Evolutionary conservation across 2,329 filamentous ascomycete genomes (phyloP).

Genomic region (Ophiostoma australiae): DNA sequence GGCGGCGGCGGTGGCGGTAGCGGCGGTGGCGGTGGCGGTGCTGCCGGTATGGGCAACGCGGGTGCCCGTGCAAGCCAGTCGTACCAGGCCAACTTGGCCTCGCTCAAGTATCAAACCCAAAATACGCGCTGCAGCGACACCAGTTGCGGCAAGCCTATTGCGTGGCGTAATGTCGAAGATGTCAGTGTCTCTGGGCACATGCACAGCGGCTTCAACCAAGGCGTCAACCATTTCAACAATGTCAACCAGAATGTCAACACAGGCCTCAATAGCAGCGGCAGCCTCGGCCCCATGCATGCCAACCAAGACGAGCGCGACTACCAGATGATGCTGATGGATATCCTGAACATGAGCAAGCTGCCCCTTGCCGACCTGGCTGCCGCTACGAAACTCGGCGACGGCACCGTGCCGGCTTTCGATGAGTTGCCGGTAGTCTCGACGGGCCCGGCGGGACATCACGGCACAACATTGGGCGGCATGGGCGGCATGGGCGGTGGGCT

Average conservation of each 20-base stretch:
- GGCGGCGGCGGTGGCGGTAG: no score
- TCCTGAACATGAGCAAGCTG: not conserved
- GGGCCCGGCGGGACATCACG: not conserved
- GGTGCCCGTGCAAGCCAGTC: not conserved
- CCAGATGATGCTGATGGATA: constrained; percentile 19
- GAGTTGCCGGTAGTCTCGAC: not conserved
- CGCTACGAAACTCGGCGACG: not conserved
- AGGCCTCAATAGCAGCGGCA: not conserved
- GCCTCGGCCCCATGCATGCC: constrained; percentile 5
- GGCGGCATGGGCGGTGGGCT: not conserved
- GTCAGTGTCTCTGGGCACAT: not conserved
- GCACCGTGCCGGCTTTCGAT: not conserved
- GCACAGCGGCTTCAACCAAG: not conserved
- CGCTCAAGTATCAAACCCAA: not conserved
- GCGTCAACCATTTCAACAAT: not conserved
- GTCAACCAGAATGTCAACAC: not conserved
- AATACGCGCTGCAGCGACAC: not conserved
- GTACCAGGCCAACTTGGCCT: not conserved
- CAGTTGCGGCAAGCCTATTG: not conserved
- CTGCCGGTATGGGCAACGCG: not conserved
- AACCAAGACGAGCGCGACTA: constrained; percentile 22
- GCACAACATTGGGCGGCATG: not conserved
- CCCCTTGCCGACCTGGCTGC: constrained; percentile 15
- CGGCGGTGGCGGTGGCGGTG: not conserved
- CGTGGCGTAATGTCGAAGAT: not conserved